Base-by-base conservation (phyloP, 805 yeast genomes). In the Metschnikowia kunwiensis region DNA sequence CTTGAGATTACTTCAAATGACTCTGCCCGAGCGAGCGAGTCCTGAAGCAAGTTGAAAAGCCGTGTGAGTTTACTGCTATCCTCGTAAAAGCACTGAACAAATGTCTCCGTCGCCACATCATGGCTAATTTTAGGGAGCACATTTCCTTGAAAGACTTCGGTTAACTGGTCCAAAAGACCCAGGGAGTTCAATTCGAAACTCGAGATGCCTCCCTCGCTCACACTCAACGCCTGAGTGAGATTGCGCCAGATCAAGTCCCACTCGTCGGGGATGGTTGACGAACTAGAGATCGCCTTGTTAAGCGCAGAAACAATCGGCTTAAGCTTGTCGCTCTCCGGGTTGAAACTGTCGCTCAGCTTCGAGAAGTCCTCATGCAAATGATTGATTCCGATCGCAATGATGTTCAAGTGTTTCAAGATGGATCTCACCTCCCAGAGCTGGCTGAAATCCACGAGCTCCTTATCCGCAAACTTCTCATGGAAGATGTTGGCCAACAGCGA, bases 121-220 rank as follows among this genome's bases (percentile, higher is more conserved):
- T 17, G 27, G 10, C 29, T 26, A 2, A 12, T 9, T 12, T 9
- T 10, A 7, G 23, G 27, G 13, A 31, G 32, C 7, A 13, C 10
- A 10, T 16, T 25, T 5, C 20, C 31, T 9, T 23, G 25, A 8
- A 43, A 32, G 21, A 43, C 26, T 10, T 23, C 17, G 11, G 1
- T 38, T 16, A 3, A 65, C 48, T 19, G 49, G 5, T 66, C 64
- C 6, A 82, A 68, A 5, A 85, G 55, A 0, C 88, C 88, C 2
- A 88, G 82, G 2, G 82, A 72, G 5, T 80, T 68, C 22, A 88
- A 63, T 54, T 87, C 95, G 60, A 79, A 86, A 40, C 89, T 80
- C 0, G 95, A 85, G 5, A 83, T 62, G 7, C 38, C 32, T 2
- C 42, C 38, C 3, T 38, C 43, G 3, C 29, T 19, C 5, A 30